Evolutionary conservation across 148 eudicot species (phyloP).

Genomic region (Amaranthus hypochondriacus): DNA sequence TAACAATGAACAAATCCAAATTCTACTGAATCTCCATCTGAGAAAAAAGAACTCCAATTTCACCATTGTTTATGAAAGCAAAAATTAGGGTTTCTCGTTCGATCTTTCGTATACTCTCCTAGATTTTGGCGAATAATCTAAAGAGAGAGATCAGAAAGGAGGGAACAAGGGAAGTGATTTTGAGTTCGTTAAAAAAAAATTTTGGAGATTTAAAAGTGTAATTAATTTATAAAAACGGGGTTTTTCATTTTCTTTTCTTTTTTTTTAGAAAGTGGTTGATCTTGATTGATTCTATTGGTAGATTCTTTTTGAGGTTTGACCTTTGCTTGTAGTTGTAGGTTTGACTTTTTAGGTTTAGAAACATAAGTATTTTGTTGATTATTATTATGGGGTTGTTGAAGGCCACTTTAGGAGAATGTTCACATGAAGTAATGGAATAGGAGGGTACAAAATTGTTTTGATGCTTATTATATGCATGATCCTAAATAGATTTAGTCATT

Average conservation of each 20-base stretch:
- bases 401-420: too few relatives aligned
- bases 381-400: too few relatives aligned
- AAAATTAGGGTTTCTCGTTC: background rate
- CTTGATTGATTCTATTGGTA: too few relatives aligned
- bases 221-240: background rate
- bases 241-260: background rate
- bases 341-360: conserved; percentile 3
- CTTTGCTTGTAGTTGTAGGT: background rate
- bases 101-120: background rate
- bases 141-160: background rate
- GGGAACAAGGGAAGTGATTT: background rate
- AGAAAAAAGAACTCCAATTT: background rate
- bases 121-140: background rate
- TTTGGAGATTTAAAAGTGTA: background rate
- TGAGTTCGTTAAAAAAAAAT: background rate
- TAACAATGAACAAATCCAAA: conserved; percentile 24
- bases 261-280: background rate
- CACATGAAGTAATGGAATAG: too few relatives aligned
- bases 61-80: conserved; percentile 20
- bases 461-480: too few relatives aligned
- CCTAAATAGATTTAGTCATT: too few relatives aligned
- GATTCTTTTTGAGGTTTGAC: too few relatives aligned
- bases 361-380: too few relatives aligned
- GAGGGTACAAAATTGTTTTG: too few relatives aligned
- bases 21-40: conserved; percentile 14